A percentile compares a stretch with the other conserved stretches of the same genome.
These are phyloP conservation scores for Lactifluus pinguis DNA, from an alignment of 768 basidiomycete genomes.

Conservation along the genomic window DNA sequence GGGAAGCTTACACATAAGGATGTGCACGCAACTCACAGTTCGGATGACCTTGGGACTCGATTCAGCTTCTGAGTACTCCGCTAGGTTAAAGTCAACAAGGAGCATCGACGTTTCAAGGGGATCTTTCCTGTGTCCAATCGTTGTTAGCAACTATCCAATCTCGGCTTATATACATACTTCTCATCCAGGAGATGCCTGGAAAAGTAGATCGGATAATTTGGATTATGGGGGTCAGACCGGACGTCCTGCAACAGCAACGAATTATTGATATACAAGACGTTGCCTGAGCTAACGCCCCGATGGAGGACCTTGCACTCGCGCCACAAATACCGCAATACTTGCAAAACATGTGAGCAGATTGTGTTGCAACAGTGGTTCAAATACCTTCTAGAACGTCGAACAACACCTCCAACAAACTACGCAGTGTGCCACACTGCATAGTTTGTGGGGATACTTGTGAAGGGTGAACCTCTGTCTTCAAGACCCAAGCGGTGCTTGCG, in stretches of 20 bases:
- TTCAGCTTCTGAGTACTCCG: not conserved
- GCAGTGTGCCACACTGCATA: too few relatives aligned
- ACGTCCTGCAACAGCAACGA: not conserved
- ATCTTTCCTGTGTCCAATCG: not conserved
- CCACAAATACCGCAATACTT: constrained; percentile 2
- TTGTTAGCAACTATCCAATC: not conserved
- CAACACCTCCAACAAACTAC: not conserved
- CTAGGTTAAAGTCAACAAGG: too few relatives aligned
- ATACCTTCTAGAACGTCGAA: too few relatives aligned
- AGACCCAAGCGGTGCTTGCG: not conserved
- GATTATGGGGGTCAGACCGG: too few relatives aligned
- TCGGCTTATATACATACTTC: not conserved
- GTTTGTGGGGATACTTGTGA: constrained; percentile 2
- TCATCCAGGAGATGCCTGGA: not conserved
- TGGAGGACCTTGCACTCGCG: not conserved
- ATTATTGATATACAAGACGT: not conserved
- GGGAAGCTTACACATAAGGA: not conserved
- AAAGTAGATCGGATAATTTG: not conserved
- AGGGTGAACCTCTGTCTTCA: not conserved
- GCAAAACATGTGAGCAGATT: constrained; percentile 3
- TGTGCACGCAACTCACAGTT: not conserved
- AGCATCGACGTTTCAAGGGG: not conserved
- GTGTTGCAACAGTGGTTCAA: not conserved
- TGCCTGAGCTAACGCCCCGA: not conserved
- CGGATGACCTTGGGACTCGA: not conserved